phyloP scores from a whole-genome alignment of 23 red algal genomes.

The Rhodosorus marinus region DNA sequence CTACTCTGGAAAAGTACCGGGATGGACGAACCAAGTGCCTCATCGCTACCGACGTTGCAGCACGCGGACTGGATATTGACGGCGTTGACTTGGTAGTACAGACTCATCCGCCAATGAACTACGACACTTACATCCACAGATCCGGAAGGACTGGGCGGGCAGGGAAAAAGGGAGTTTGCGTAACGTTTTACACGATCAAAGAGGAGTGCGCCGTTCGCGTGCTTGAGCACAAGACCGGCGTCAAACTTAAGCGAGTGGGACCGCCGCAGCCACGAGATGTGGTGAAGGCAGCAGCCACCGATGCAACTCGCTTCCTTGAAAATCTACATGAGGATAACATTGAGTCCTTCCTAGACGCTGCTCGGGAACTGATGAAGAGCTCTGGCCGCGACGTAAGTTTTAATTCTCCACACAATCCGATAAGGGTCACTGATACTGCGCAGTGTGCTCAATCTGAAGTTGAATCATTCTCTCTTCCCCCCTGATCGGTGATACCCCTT shows the following conservation, averaged over 20 bases:
- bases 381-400: too few relatives aligned
- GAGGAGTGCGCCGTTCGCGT: slow-evolving; percentile 33
- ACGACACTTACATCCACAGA: slow-evolving; percentile 67
- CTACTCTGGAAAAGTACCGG: slow-evolving; percentile 27
- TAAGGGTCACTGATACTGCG: too few relatives aligned
- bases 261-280: slow-evolving; percentile 35
- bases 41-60: slow-evolving; percentile 73
- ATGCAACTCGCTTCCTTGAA: slow-evolving; percentile 13
- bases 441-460: slow-evolving; percentile 3
- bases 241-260: slow-evolving; percentile 36
- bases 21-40: slow-evolving; percentile 29
- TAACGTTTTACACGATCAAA: slow-evolving; percentile 30
- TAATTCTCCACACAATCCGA: too few relatives aligned
- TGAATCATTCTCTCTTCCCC: too few relatives aligned
- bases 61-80: slow-evolving; percentile 51
- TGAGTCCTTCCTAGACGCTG: slow-evolving; percentile 20
- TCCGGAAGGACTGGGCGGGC: slow-evolving; percentile 51
- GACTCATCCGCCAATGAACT: slow-evolving; percentile 39
- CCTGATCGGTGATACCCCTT: too few relatives aligned
- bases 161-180: slow-evolving; percentile 43
- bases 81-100: slow-evolving; percentile 59
- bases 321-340: slow-evolving; percentile 19
- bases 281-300: slow-evolving; percentile 8
- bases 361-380: slow-evolving; percentile 9
- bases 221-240: slow-evolving; percentile 43